Conservation (phyloP, 176 grass and related monocot species). For the Tillandsia leiboldiana region DNA sequence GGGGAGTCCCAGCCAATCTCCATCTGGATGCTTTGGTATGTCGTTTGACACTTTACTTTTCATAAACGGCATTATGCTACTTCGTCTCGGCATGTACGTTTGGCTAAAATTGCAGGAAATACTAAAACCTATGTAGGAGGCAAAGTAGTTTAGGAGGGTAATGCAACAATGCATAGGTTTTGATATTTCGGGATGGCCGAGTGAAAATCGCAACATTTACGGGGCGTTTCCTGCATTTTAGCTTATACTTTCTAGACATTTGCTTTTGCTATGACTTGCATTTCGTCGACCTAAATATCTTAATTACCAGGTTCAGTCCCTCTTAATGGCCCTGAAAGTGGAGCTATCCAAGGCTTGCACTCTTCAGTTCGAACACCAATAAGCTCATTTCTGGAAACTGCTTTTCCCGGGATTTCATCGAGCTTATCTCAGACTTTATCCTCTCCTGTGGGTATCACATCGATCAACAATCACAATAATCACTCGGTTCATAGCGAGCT, state of each 20-base stretch:
- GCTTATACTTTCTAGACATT: not conserved
- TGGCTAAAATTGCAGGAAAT: too few species aligned
- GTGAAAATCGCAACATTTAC: not conserved
- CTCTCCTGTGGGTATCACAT: constrained; percentile 51
- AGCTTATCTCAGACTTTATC: constrained; percentile 56
- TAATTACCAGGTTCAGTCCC: constrained; percentile 8
- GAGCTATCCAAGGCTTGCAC: constrained; percentile 39
- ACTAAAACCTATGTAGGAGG: too few species aligned
- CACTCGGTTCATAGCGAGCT: constrained; percentile 33
- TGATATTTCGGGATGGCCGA: too few species aligned
- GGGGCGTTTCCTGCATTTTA: not conserved
- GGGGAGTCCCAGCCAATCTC: constrained; percentile 11
- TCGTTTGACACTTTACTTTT: not conserved
- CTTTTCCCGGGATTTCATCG: constrained; percentile 59
- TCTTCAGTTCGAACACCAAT: constrained; percentile 39
- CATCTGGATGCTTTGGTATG: constrained; percentile 20
- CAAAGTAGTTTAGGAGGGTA: too few species aligned
- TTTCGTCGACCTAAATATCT: not conserved
- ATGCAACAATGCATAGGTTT: too few species aligned
- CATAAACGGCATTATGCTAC: not conserved
- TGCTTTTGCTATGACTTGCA: not conserved
- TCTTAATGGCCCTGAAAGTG: constrained; percentile 54
- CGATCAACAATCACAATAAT: constrained; percentile 28
- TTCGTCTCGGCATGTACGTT: not conserved
- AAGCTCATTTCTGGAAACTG: constrained; percentile 48